Base-by-base conservation (phyloP, 257 asterid species). In the Solanum chaucha region DNA sequence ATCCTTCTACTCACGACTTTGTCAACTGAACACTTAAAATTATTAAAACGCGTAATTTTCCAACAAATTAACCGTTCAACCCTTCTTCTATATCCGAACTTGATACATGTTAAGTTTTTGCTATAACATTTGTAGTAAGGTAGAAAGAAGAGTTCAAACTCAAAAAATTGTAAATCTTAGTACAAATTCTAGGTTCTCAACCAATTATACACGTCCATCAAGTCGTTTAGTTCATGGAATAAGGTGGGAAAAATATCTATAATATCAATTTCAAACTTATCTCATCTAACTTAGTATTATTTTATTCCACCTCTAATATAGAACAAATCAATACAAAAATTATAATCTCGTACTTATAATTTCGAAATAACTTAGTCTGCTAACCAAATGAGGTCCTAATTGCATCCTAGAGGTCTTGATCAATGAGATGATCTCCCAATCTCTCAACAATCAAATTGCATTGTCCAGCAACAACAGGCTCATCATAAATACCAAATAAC, bases 401-500 rank as follows among this genome's bases (percentile, higher is more conserved):
- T 64, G 71, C 34, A 64, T n/a, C 72, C 34, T 64, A 64, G 34
- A 64, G 34, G 8, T 64, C 64, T 55, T 55, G 10, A 17, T 6
- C n/a, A 55, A 55, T 55, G 64, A 55, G 64, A 55, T 55, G 8
- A 55, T 55, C n/a, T 55, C 64, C 64, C 64, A 55, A 55, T 6
- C 64, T 55, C n/a, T 55, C n/a, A 55, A 55, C 10, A 55, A 55
- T 55, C 64, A 55, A 55, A 55, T 55, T 55, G 64, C 64, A 55
- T 6, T 55, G 64, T 64, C 96, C 95, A 40, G 91, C 90, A 86
- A 94, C 87, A 89, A 93, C 90, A 22, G 97, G 98, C 88, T 94
- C 97, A 28, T 92, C 93, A 88, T 93, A 93, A 86, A 93, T 89
- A 44, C 98, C 98, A 90, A 94, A 59, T 40, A 94, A 38, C 88